Conservation (phyloP, 2,329 filamentous ascomycete species). For the Fusarium ramigenum region DNA sequence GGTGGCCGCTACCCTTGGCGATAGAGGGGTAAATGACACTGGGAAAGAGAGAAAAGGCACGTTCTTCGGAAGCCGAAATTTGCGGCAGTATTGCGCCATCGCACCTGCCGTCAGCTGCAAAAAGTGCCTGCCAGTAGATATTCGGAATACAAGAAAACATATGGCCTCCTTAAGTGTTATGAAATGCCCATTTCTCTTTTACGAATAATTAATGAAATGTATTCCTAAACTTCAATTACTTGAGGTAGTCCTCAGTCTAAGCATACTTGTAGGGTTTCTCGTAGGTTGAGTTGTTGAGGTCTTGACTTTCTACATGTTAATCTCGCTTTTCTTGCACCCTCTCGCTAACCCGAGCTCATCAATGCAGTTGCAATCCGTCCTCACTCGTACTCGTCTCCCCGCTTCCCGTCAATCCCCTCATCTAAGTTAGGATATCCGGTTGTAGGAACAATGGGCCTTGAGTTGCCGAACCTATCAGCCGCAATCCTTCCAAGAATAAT, state of each 20-base stretch:
- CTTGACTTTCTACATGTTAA: neutral
- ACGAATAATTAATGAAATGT: neutral
- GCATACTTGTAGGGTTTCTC: neutral
- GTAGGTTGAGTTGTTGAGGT: neutral
- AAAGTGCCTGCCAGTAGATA: neutral
- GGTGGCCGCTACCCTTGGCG: slow-evolving; percentile 15
- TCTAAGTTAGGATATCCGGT: slow-evolving; percentile 17
- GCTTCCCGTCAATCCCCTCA: slow-evolving; percentile 17
- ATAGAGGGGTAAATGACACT: slow-evolving; percentile 40
- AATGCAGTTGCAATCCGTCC: slow-evolving; percentile 3
- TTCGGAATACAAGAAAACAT: neutral
- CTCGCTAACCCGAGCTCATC: neutral
- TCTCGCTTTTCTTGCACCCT: neutral
- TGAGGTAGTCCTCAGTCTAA: neutral
- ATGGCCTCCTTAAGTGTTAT: no score
- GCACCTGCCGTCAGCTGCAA: slow-evolving; percentile 18
- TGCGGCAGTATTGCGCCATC: slow-evolving; percentile 42
- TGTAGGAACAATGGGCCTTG: slow-evolving; percentile 17
- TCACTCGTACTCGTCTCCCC: slow-evolving; percentile 31
- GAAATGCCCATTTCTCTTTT: neutral
- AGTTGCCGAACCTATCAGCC: slow-evolving; percentile 37
- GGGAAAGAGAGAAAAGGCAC: slow-evolving; percentile 25
- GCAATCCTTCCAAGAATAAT: slow-evolving; percentile 8
- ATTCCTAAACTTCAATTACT: neutral
- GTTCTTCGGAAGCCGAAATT: slow-evolving; percentile 26